Percentiles rank a stretch among this genome's conserved stretches.
Evolutionary conservation across 768 basidiomycete species (phyloP).

Genomic region (Pholiota molesta): DNA sequence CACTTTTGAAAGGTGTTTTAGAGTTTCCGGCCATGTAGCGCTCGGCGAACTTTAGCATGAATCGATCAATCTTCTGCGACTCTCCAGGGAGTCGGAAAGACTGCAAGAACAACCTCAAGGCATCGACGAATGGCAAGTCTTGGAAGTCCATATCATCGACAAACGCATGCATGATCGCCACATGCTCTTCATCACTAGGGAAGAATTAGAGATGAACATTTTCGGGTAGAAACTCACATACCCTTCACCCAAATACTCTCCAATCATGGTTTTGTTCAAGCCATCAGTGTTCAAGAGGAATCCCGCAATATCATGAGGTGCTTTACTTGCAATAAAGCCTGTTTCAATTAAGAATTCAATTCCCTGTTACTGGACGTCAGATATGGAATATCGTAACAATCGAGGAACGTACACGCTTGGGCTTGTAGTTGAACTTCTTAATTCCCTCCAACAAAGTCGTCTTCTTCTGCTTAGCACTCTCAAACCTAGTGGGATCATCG

Average conservation of each 20-base stretch:
- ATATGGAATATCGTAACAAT: neutral
- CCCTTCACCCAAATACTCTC: slow-evolving; percentile 98
- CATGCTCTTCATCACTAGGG: slow-evolving; percentile 81
- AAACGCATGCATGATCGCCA: slow-evolving; percentile 97
- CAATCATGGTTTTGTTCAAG: slow-evolving; percentile 93
- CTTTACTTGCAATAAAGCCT: slow-evolving; percentile 78
- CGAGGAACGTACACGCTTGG: slow-evolving; percentile 74
- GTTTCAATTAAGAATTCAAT: slow-evolving; percentile 85
- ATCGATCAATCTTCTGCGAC: slow-evolving; percentile 97
- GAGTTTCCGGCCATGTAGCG: slow-evolving; percentile 91
- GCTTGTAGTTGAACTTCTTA: slow-evolving; percentile 98
- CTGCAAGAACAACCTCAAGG: slow-evolving; percentile 88
- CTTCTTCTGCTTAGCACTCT: slow-evolving; percentile 96
- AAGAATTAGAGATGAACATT: slow-evolving; percentile 2
- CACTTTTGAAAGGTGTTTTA: slow-evolving; percentile 88
- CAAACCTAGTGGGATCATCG: slow-evolving; percentile 94
- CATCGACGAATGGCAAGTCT: slow-evolving; percentile 82
- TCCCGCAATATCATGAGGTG: slow-evolving; percentile 77
- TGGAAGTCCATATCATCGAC: slow-evolving; percentile 91
- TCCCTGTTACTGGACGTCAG: slow-evolving; percentile 53
- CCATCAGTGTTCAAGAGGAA: slow-evolving; percentile 92
- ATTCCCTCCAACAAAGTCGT: slow-evolving; percentile 93
- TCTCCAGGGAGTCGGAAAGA: slow-evolving; percentile 97
- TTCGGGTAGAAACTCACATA: slow-evolving; percentile 39
- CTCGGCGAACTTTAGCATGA: slow-evolving; percentile 98